These are phyloP conservation scores for Kitagawia praeruptora DNA, from an alignment of 129 eudicot species.

Conservation along the genomic window DNA sequence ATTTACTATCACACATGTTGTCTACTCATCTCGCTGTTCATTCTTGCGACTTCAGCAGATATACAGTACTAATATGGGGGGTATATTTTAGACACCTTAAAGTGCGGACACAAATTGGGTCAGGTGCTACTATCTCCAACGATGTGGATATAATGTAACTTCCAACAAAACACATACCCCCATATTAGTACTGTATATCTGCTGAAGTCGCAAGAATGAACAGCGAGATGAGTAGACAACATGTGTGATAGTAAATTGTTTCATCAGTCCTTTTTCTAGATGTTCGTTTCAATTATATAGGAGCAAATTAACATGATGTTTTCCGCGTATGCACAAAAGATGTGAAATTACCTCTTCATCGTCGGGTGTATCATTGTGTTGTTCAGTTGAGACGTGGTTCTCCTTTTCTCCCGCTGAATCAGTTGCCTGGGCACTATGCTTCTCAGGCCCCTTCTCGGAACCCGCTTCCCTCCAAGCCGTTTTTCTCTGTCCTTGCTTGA, in stretches of 20 bases:
- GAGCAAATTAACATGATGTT: neutral
- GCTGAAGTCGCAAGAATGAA: neutral
- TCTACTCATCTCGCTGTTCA: neutral
- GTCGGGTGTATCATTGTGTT: slow-evolving; percentile 43
- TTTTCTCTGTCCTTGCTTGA: slow-evolving; percentile 47
- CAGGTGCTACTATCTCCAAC: neutral
- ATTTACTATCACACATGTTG: neutral
- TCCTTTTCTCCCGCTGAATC: slow-evolving; percentile 50
- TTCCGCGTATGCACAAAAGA: neutral
- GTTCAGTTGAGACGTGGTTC: slow-evolving; percentile 49
- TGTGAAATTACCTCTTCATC: slow-evolving; percentile 53
- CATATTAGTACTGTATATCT: neutral
- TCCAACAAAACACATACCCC: neutral
- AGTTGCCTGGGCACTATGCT: slow-evolving; percentile 31
- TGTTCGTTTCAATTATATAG: neutral
- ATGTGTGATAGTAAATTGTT: neutral
- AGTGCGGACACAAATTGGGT: too few relatives aligned
- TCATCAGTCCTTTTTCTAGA: neutral
- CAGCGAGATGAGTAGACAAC: neutral
- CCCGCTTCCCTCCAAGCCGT: slow-evolving; percentile 43
- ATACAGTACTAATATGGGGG: too few relatives aligned
- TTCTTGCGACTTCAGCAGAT: too few relatives aligned
- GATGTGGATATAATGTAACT: neutral
- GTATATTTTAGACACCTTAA: too few relatives aligned
- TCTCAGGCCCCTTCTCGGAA: slow-evolving; percentile 65